These are phyloP conservation scores for Penicillium sp. DNA, from an alignment of 2,329 filamentous ascomycete species.

Conservation along the genomic window DNA sequence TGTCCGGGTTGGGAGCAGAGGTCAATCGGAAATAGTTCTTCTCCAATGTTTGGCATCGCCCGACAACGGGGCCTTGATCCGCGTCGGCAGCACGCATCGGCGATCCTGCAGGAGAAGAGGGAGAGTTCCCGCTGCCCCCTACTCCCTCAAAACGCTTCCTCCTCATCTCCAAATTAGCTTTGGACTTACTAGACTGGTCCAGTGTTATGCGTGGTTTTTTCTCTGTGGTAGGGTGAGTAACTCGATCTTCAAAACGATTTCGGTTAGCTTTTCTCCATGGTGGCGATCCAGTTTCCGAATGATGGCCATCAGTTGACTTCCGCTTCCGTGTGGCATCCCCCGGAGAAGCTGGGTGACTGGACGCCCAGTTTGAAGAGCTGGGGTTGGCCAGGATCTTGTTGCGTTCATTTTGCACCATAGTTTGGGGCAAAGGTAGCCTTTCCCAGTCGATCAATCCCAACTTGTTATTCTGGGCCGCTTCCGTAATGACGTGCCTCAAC, in stretches of 20 bases:
- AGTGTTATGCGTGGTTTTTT: conserved; percentile 50
- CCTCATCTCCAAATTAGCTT: conserved; percentile 81
- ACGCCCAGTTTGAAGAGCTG: conserved; percentile 38
- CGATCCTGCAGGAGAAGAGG: conserved; percentile 45
- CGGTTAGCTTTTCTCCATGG: conserved; percentile 75
- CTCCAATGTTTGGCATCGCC: conserved; percentile 78
- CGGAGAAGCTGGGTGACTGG: conserved; percentile 23
- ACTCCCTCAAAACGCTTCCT: conserved; percentile 75
- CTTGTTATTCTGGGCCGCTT: conserved; percentile 69
- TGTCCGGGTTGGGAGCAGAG: conserved; percentile 79
- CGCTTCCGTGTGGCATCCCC: conserved; percentile 64
- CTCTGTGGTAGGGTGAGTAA: conserved; percentile 60
- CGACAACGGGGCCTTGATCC: conserved; percentile 69
- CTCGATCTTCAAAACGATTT: conserved; percentile 67
- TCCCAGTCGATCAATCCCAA: conserved; percentile 80
- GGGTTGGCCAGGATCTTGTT: conserved; percentile 47
- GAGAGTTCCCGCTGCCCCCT: conserved; percentile 40
- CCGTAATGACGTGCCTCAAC: conserved; percentile 79
- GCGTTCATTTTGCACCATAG: conserved; percentile 72
- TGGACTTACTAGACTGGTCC: conserved; percentile 77
- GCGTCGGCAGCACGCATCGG: conserved; percentile 44
- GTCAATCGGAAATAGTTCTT: conserved; percentile 95
- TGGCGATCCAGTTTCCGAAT: conserved; percentile 53
- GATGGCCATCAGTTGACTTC: conserved; percentile 68
- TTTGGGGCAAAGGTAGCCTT: conserved; percentile 76